These are phyloP conservation scores for Mycena sp. DNA, from an alignment of 1,284 basidiomycete species.

Conservation along the genomic window DNA sequence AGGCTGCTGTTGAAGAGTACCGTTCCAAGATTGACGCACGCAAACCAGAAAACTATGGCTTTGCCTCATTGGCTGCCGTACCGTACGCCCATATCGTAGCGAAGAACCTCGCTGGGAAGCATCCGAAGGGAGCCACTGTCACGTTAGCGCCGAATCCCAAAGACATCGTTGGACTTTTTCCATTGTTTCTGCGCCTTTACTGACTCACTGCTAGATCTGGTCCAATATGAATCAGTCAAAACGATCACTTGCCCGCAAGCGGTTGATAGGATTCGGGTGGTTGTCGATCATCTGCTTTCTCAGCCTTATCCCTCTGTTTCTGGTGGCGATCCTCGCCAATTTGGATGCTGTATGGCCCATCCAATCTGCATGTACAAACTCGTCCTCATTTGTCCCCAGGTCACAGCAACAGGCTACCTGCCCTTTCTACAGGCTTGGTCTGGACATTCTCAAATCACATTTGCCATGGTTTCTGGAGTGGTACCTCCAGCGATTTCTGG, in stretches of 20 bases:
- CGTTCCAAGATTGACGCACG: conserved; percentile 58
- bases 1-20: conserved; percentile 63
- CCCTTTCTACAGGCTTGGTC: conserved; percentile 66
- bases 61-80: conserved; percentile 75
- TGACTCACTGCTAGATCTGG: conserved; percentile 61
- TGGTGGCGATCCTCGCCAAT: conserved; percentile 72
- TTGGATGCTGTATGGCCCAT: conserved; percentile 61
- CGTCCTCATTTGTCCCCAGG: neutral
- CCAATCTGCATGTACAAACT: conserved; percentile 21
- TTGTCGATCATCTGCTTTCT: conserved; percentile 72
- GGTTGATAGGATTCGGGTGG: conserved; percentile 68
- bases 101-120: conserved; percentile 54
- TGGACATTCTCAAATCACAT: conserved; percentile 55
- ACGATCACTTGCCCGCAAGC: conserved; percentile 60
- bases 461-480: conserved; percentile 74
- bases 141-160: conserved; percentile 64
- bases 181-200: neutral
- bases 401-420: conserved; percentile 9
- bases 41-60: conserved; percentile 72
- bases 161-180: conserved; percentile 52
- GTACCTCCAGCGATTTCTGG: conserved; percentile 75
- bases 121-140: conserved; percentile 57
- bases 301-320: conserved; percentile 75
- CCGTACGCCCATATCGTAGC: conserved; percentile 73
- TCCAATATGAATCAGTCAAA: conserved; percentile 70